Conservation (phyloP, 2,329 filamentous ascomycete species). For the Ceratocystis smalleyi region DNA sequence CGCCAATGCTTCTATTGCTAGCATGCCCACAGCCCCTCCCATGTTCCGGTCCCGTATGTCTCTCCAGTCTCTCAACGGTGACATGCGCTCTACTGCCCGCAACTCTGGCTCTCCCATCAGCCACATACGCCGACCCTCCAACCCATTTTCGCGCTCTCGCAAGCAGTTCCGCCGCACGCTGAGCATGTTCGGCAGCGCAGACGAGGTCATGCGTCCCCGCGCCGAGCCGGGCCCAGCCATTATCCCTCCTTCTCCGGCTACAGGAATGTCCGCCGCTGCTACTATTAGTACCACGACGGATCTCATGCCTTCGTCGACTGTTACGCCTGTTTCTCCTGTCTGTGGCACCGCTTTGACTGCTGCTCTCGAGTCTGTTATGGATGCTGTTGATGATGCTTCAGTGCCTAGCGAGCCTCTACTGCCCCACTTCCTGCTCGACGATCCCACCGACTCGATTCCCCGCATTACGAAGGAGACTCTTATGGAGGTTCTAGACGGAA, state of each 20-base stretch:
- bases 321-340: constrained; percentile 1
- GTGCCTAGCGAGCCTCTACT: constrained; percentile 52
- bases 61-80: constrained; percentile 9
- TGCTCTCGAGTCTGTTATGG: constrained; percentile 54
- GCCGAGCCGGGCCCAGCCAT: constrained; percentile 30
- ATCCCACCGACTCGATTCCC: constrained; percentile 71
- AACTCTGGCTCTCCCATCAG: constrained; percentile 52
- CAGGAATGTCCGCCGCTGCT: not conserved
- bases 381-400: constrained; percentile 52
- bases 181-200: constrained; percentile 94
- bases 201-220: constrained; percentile 66
- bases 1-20: not conserved
- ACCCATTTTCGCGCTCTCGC: constrained; percentile 57
- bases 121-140: constrained; percentile 57
- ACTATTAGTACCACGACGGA: not conserved
- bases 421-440: constrained; percentile 70
- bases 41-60: constrained; percentile 27
- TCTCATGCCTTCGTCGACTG: not conserved
- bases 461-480: constrained; percentile 72
- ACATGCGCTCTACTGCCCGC: constrained; percentile 8
- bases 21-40: constrained; percentile 35
- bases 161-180: constrained; percentile 84
- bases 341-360: constrained; percentile 28
- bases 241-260: constrained; percentile 7
- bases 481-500: constrained; percentile 73